These are phyloP conservation scores for Tolypocladium cylindrosporum DNA, from an alignment of 2,329 filamentous ascomycete genomes.

Conservation along the genomic window DNA sequence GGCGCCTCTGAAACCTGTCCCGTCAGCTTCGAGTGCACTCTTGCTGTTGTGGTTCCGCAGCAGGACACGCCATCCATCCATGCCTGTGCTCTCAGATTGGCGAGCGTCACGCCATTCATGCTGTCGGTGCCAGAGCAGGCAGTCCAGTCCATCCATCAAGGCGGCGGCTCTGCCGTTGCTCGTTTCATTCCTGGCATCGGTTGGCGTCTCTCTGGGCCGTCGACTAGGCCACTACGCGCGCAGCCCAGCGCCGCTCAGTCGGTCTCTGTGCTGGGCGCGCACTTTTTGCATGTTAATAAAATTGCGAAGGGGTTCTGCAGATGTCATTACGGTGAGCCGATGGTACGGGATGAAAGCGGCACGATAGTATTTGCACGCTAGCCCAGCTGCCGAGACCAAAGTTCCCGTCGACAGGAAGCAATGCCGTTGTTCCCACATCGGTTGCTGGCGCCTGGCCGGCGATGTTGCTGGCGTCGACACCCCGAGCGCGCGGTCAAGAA, in stretches of 20 bases:
- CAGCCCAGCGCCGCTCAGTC: background rate
- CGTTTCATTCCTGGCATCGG: background rate
- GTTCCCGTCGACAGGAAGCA: background rate
- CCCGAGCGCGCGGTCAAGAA: background rate
- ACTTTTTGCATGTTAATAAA: background rate
- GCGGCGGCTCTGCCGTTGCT: background rate
- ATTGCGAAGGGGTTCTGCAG: background rate
- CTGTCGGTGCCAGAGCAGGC: background rate
- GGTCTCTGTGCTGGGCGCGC: background rate
- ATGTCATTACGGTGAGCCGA: background rate
- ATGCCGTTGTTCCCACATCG: background rate
- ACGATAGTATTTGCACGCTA: background rate
- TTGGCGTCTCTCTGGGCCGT: background rate
- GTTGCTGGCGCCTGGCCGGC: background rate
- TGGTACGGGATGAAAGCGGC: background rate
- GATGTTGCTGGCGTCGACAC: background rate
- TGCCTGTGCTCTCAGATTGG: conserved; percentile 11
- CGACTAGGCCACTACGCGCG: background rate
- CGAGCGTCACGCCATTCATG: conserved; percentile 14
- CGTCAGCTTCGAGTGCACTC: background rate
- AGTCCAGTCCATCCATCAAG: background rate
- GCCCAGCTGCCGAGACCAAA: background rate
- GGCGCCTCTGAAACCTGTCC: background rate
- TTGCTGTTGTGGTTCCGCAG: background rate
- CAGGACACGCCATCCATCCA: background rate